Base-by-base conservation (phyloP, 2,329 filamentous ascomycete species). In the Thelonectria rubi region DNA sequence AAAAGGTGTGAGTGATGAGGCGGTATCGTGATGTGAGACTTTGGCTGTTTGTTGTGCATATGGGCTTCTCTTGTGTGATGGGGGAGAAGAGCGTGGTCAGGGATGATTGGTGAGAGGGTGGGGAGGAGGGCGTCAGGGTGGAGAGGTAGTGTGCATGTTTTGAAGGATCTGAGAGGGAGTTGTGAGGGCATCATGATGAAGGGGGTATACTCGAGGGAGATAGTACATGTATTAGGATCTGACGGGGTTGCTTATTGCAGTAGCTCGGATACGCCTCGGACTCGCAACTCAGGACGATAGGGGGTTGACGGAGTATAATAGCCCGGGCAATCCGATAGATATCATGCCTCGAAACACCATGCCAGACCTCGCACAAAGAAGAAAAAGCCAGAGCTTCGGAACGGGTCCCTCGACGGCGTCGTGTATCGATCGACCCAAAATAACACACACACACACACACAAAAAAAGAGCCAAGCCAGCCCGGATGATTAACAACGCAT, bases 21-120 rank as follows among this genome's bases (percentile, higher is more conserved):
- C 52, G 53, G 37, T 61, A 49, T 53, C 58, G 53, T 40, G 52
- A 56, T 48, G 48, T 48, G 48, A 48, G 30, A 43, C 42, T 45
- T 49, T 56, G 47, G 37, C 21, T 30, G 26, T 7, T 24, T 46
- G 21, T 51, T 40, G 46, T 46, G 48, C 54, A 51, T 32, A 30
- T 30, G 26, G 26, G 26, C 26, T 30, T 30, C 37, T 54, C 34
- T 49, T 48, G 58, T 51, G 52, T 43, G 46, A 39, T 42, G 40
- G 40, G 45, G 5, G 37, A 61, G 55, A 30, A 21, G 39, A 63
- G 55, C 34, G 60, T 66, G 55, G 61, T 49, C 15, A 15, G 57
- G 48, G 47, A 42, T 67, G 68, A 63, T 69, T 68, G 64, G 69
- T 50, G 57, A 54, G 46, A 30, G 30, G 17, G n/a, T 24, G 46